Percentiles rank a stretch among this genome's conserved stretches.
Conservation (phyloP, 2,329 filamentous ascomycete genomes). For the Alternaria triticina region DNA sequence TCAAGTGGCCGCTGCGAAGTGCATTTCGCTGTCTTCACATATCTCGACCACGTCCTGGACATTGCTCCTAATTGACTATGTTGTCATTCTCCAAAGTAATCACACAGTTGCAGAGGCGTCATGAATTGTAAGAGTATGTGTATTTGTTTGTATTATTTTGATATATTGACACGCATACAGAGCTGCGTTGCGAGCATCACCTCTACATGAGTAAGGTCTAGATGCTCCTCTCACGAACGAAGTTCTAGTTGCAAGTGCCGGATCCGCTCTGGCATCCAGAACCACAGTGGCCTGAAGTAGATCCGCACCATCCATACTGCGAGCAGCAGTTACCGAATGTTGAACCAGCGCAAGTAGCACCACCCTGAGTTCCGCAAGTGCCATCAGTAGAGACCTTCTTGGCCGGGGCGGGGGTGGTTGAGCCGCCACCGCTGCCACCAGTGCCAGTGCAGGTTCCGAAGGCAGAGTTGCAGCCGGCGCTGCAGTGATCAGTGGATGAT, state of each 20-base stretch:
- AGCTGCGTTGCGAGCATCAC: neutral
- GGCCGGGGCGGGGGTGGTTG: neutral
- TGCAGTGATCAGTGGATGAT: constrained; percentile 37
- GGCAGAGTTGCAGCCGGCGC: constrained; percentile 39
- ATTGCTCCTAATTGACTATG: neutral
- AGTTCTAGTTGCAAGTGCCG: constrained; percentile 22
- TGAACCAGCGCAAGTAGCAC: constrained; percentile 14
- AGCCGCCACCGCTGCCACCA: neutral
- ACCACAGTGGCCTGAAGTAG: constrained; percentile 15
- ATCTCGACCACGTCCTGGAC: neutral
- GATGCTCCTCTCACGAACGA: constrained; percentile 7
- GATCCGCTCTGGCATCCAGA: constrained; percentile 15
- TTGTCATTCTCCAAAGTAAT: neutral
- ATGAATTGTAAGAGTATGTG: neutral
- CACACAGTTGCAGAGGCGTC: neutral
- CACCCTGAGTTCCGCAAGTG: constrained; percentile 12
- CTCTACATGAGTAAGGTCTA: neutral
- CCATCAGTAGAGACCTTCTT: constrained; percentile 16
- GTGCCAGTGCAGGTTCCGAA: constrained; percentile 34
- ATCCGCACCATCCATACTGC: constrained; percentile 21
- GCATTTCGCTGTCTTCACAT: neutral
- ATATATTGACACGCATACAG: neutral
- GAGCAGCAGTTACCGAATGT: constrained; percentile 20
- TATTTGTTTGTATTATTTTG: neutral
- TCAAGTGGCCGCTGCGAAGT: neutral